Percentiles rank a stretch among this genome's conserved stretches.
These are phyloP conservation scores for Epichloe sibirici DNA, from an alignment of 2,329 filamentous ascomycete species.

Conservation along the genomic window DNA sequence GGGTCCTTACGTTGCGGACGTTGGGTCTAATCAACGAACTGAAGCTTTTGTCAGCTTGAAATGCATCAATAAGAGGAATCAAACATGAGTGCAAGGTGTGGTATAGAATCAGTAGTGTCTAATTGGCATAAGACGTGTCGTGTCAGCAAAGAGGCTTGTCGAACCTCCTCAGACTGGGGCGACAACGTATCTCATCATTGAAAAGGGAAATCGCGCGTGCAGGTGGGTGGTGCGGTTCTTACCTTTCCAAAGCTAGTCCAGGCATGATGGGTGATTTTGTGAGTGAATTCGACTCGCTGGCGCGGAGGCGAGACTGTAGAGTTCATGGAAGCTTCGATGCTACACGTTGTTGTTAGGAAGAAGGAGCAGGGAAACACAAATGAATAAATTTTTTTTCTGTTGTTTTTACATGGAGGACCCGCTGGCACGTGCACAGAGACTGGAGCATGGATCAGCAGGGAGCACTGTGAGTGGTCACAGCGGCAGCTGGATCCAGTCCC, in stretches of 20 bases:
- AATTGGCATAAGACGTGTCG: conserved; percentile 45
- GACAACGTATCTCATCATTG: conserved; percentile 35
- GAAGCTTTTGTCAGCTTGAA: conserved; percentile 3
- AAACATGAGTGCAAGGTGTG: background rate
- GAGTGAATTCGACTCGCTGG: background rate
- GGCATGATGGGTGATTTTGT: background rate
- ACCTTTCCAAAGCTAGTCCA: background rate
- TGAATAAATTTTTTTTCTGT: background rate
- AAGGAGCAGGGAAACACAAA: too few species aligned
- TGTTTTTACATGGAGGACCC: background rate
- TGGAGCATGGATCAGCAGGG: background rate
- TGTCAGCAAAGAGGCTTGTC: conserved; percentile 36
- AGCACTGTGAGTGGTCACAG: too few species aligned
- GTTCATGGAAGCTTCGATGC: background rate
- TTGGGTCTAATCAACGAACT: background rate
- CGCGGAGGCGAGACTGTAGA: background rate
- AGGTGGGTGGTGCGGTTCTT: background rate
- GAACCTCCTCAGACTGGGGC: conserved; percentile 37
- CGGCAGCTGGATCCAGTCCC: too few species aligned
- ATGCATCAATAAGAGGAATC: background rate
- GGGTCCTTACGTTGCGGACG: background rate
- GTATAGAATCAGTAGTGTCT: conserved; percentile 34
- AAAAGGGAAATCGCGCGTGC: background rate
- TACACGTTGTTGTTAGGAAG: background rate
- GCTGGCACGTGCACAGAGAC: background rate